phyloP scores from a whole-genome alignment of 768 basidiomycete species.

The Russula lepida region DNA sequence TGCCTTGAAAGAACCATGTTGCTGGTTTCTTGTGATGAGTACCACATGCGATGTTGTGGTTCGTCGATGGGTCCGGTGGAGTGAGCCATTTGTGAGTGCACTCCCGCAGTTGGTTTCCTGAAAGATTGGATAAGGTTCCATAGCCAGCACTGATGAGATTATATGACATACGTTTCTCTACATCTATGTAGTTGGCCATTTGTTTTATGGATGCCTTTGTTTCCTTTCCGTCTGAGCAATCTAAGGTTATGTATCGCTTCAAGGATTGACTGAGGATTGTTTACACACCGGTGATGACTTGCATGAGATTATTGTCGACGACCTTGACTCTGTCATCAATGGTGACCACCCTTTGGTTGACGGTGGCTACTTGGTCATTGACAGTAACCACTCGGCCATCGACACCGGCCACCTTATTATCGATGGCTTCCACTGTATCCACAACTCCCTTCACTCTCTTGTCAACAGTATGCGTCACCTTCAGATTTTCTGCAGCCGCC shows the following conservation, averaged over 20 bases:
- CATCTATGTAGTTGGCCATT: not conserved
- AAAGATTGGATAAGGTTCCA: not conserved
- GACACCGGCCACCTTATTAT: not conserved
- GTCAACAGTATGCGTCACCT: not conserved
- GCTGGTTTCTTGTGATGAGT: not conserved
- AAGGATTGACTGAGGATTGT: not conserved
- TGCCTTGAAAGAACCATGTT: not conserved
- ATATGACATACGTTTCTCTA: not conserved
- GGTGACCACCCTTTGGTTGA: no score
- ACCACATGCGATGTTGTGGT: not conserved
- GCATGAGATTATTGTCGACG: no score
- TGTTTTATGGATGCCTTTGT: not conserved
- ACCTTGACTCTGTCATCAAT: not conserved
- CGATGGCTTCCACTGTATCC: not conserved
- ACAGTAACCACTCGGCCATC: not conserved
- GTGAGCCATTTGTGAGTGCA: not conserved
- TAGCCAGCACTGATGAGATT: not conserved
- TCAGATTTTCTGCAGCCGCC: not conserved
- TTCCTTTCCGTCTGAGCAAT: not conserved
- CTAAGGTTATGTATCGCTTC: not conserved
- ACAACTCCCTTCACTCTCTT: not conserved
- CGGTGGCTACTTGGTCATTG: no score
- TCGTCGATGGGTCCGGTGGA: constrained; percentile 1
- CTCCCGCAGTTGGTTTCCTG: not conserved
- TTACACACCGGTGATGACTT: not conserved